Percentiles rank a stretch among this genome's conserved stretches.
These are phyloP conservation scores for Ganoderma multipileum DNA, from an alignment of 1,284 basidiomycete genomes.

Conservation along the genomic window DNA sequence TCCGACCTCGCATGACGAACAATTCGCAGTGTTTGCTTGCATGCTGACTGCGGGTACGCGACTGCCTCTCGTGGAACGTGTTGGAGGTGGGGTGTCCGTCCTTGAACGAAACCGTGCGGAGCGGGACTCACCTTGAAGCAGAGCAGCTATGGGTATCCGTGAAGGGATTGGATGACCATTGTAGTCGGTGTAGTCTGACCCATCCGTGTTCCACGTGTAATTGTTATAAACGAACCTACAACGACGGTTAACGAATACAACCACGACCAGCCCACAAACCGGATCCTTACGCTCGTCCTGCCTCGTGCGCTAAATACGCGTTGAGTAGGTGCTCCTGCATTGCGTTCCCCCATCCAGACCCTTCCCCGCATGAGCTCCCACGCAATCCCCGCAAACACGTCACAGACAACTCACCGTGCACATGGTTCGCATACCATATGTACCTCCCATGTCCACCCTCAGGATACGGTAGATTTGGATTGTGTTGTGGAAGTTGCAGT, in stretches of 20 bases:
- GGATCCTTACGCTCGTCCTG: constrained; percentile 48
- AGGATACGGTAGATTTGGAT: constrained; percentile 46
- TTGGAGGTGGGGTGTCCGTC: neutral
- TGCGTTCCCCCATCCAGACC: constrained; percentile 63
- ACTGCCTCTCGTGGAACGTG: neutral
- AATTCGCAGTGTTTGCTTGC: neutral
- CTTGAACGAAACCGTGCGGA: neutral
- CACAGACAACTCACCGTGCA: constrained; percentile 41
- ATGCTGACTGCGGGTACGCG: neutral
- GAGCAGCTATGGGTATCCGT: constrained; percentile 63
- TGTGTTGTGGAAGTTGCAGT: constrained; percentile 52
- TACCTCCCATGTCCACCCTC: constrained; percentile 53
- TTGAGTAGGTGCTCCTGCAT: constrained; percentile 63
- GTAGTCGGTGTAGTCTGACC: constrained; percentile 32
- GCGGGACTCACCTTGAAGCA: constrained; percentile 50
- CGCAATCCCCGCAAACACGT: neutral
- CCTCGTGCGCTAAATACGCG: constrained; percentile 53
- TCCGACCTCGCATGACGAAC: neutral
- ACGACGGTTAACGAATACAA: neutral
- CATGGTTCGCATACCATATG: constrained; percentile 57
- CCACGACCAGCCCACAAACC: neutral
- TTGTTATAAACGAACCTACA: constrained; percentile 65
- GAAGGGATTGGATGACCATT: constrained; percentile 56
- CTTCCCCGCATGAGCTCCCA: constrained; percentile 32
- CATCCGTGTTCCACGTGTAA: constrained; percentile 56